Conservation (phyloP, 176 grass and related monocot species). For the Juncus effusus region DNA sequence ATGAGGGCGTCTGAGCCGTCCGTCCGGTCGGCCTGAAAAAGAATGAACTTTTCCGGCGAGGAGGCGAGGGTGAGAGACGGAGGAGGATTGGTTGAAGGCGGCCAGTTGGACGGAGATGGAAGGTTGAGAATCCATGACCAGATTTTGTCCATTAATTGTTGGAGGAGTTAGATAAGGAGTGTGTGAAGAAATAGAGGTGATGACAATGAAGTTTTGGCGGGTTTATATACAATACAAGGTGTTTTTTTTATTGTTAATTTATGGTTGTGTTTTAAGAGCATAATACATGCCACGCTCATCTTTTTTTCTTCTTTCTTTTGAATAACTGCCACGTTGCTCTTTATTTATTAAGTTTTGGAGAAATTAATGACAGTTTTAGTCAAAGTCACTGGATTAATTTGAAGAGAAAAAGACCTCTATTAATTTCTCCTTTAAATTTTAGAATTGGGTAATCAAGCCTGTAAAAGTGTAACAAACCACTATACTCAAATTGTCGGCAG, state of each 20-base stretch:
- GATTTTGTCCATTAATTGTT: constrained; percentile 56
- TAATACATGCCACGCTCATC: not conserved
- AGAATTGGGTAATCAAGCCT: no score
- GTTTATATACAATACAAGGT: constrained; percentile 5
- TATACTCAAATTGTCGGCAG: no score
- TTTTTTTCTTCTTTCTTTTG: no score
- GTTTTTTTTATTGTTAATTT: not conserved
- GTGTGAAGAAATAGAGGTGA: constrained; percentile 2
- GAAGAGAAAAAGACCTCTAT: no score
- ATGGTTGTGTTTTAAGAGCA: constrained; percentile 8
- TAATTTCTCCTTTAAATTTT: no score
- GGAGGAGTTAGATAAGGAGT: not conserved
- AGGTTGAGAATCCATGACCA: constrained; percentile 57
- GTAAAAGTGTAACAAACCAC: no score
- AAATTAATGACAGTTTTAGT: no score
- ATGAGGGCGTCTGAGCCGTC: constrained; percentile 9
- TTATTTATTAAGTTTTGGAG: no score
- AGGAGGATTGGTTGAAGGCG: constrained; percentile 5
- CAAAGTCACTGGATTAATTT: no score
- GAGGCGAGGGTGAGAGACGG: constrained; percentile 32
- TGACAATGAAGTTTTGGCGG: not conserved
- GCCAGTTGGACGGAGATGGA: constrained; percentile 10
- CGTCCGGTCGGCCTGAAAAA: constrained; percentile 33
- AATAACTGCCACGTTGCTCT: no score
- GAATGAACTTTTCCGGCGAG: constrained; percentile 46